Base-by-base conservation (phyloP, 2,329 filamentous ascomycete genomes). In the Neopestalotiopsis sp. region DNA sequence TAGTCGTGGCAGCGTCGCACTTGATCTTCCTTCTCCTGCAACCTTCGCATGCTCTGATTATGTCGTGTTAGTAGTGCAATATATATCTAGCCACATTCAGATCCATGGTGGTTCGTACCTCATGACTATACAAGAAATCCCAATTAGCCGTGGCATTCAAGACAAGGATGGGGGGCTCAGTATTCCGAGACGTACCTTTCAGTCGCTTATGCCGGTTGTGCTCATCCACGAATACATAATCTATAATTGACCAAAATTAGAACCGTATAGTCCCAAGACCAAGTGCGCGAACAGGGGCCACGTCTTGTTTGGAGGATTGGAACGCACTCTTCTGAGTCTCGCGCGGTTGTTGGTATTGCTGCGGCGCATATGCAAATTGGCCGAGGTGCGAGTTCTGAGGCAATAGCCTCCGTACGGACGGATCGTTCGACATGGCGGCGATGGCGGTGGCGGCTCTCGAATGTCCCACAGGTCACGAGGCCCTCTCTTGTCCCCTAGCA, bases 181-280 rank as follows among this genome's bases (percentile, higher is more conserved):
- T 57, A 32, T 60, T 40, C 24, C 65, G 30, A 62, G 57, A 40
- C 81, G 74, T 88, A 96, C 94, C 94, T 87, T 98, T 98, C 72
- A 98, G 85, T 75, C 95, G 90, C 83, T 98, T 98, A 82, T 98
- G 96, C 72, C 96, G 92, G 84, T 98, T 98, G 82, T 98, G 96
- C 81, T 98, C 95, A 81, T 98, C 95, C 69, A 98, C 96, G 78
- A 98, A 98, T 76, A 98, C 96, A 92, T 98, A 98, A 81, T 98
- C 95, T 97, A 78, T 67, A 71, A 34, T 67, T 58, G 63, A 45
- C 68, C 38, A 52, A 67, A 20, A 72, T 73, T 69, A 74, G 72
- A 68, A 68, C 7, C 17, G 10, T 34, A 14, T 59, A 28, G 24
- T 17, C 57, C 28, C 34, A 38, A 7, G 10, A 34, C 10, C 17